Percentiles rank a stretch among this genome's conserved stretches.
Evolutionary conservation across 2,329 filamentous ascomycete species (phyloP).

Genomic region (Penicillium fuscoglaucum): DNA sequence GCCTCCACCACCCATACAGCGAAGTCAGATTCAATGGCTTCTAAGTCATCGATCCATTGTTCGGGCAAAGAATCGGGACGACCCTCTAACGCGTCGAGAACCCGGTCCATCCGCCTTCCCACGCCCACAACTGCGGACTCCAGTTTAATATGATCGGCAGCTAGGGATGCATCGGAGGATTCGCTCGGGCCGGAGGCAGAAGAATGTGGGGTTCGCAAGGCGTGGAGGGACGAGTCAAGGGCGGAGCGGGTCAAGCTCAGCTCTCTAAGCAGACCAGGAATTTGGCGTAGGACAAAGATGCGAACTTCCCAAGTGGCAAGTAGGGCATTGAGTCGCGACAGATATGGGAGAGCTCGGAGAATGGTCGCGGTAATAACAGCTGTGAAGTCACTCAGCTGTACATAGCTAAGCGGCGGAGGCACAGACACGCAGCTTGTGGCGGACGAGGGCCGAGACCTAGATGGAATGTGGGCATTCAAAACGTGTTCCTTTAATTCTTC

Average conservation of each 20-base stretch:
- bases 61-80: constrained; percentile 81
- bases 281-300: constrained; percentile 69
- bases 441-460: constrained; percentile 56
- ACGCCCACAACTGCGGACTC: constrained; percentile 68
- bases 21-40: constrained; percentile 74
- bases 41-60: constrained; percentile 82
- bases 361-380: constrained; percentile 89
- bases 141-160: constrained; percentile 55
- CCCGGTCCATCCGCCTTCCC: constrained; percentile 73
- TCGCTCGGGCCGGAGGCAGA: constrained; percentile 27
- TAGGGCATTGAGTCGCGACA: constrained; percentile 72
- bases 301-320: constrained; percentile 77
- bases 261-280: constrained; percentile 67
- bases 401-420: constrained; percentile 53
- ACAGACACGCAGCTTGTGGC: constrained; percentile 47
- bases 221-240: constrained; percentile 36
- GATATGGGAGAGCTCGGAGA: constrained; percentile 78
- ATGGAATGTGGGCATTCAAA: constrained; percentile 73
- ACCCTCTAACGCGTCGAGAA: constrained; percentile 85
- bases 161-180: constrained; percentile 41
- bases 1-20: constrained; percentile 77
- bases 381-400: constrained; percentile 82
- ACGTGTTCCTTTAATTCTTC: constrained; percentile 88
- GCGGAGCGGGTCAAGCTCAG: constrained; percentile 50
- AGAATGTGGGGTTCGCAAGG: constrained; percentile 27